phyloP scores from a whole-genome alignment of 2,329 filamentous ascomycete species.

The Aspergillus puulaauensis region DNA sequence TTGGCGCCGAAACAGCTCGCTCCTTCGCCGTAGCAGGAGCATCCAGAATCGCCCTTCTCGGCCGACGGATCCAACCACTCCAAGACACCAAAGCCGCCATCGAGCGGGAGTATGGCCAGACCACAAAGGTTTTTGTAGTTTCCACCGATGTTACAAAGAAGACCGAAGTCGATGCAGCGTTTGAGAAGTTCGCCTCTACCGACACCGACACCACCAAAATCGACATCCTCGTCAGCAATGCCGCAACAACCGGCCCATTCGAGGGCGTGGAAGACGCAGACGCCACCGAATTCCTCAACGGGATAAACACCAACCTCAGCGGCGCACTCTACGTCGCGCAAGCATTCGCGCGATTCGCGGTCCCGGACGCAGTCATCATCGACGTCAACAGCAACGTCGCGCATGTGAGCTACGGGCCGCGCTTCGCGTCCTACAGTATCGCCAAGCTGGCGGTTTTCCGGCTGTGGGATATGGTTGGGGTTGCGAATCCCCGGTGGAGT shows the following conservation, averaged over 20 bases:
- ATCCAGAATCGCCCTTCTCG: slow-evolving; percentile 45
- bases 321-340: not conserved
- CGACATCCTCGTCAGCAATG: not conserved
- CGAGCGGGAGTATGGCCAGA: not conserved
- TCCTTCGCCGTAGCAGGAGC: slow-evolving; percentile 49
- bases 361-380: not conserved
- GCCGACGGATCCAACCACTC: slow-evolving; percentile 38
- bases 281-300: not conserved
- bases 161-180: not conserved
- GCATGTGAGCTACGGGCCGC: not conserved
- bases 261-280: not conserved
- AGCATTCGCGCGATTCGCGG: not conserved
- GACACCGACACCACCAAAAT: not conserved
- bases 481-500: not conserved
- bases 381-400: not conserved
- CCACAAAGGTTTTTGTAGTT: not conserved
- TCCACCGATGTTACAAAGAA: not conserved
- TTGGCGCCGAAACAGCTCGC: slow-evolving; percentile 45
- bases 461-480: slow-evolving; percentile 1
- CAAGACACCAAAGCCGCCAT: not conserved
- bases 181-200: not conserved
- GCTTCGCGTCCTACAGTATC: not conserved
- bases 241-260: not conserved
- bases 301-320: not conserved
- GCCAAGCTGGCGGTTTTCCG: not conserved